These are phyloP conservation scores for Dendrobium huoshanense DNA, from an alignment of 106 monocot genomes.

Conservation along the genomic window DNA sequence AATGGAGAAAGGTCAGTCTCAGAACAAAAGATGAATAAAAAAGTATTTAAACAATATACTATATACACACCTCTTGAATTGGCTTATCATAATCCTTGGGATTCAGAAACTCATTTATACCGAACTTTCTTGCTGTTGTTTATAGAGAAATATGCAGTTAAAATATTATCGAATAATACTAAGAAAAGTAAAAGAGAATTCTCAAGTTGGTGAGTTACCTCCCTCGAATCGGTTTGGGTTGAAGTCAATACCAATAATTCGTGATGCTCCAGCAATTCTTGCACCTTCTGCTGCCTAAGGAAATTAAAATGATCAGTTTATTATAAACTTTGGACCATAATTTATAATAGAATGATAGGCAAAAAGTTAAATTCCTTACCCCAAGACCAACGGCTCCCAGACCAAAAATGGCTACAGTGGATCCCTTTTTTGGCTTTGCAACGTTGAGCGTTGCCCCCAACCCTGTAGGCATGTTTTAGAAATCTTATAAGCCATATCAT, in stretches of 20 bases:
- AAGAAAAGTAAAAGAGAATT: neutral
- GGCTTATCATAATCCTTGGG: slow-evolving; percentile 12
- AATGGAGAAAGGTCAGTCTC: neutral
- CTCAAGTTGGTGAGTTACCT: neutral
- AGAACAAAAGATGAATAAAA: neutral
- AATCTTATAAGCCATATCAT: neutral
- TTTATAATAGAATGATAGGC: neutral
- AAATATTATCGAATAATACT: neutral
- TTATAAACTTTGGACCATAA: neutral
- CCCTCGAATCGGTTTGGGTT: neutral
- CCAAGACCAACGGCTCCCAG: slow-evolving; percentile 90
- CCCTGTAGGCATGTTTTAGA: slow-evolving; percentile 17
- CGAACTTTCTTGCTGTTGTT: slow-evolving; percentile 5
- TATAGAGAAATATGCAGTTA: neutral
- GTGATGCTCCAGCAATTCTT: slow-evolving; percentile 8
- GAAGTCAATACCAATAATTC: slow-evolving; percentile 6
- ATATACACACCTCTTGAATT: slow-evolving; percentile 2
- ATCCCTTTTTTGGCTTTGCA: slow-evolving; percentile 79
- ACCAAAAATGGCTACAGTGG: slow-evolving; percentile 83
- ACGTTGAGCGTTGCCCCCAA: slow-evolving; percentile 92
- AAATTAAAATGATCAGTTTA: neutral
- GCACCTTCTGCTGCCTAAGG: slow-evolving; percentile 5
- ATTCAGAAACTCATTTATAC: slow-evolving; percentile 10
- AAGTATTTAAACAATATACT: neutral
- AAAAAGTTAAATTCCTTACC: slow-evolving; percentile 28